These are phyloP conservation scores for Nectriaceae sp. DNA, from an alignment of 2,329 filamentous ascomycete species.

Conservation along the genomic window DNA sequence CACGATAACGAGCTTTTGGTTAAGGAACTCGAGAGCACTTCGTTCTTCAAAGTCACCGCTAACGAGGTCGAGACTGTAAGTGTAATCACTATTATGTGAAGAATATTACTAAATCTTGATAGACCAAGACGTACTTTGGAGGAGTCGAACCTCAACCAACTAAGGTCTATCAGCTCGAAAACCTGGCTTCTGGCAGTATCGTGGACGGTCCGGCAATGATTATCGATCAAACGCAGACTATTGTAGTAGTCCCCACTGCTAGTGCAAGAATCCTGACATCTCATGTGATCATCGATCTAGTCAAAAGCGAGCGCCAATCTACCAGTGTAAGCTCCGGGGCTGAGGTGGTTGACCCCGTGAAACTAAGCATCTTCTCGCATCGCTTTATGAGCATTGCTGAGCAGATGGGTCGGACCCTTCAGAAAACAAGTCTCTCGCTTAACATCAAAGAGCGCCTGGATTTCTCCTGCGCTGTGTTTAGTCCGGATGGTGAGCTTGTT, in stretches of 20 bases:
- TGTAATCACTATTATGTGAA: too few relatives aligned
- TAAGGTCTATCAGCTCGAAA: slow-evolving; percentile 12
- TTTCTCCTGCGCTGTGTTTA: slow-evolving; percentile 77
- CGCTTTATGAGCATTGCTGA: slow-evolving; percentile 81
- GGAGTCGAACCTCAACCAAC: not conserved
- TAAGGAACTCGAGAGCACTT: not conserved
- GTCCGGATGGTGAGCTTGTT: slow-evolving; percentile 69
- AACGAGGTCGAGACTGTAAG: not conserved
- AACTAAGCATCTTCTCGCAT: slow-evolving; percentile 73
- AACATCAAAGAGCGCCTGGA: slow-evolving; percentile 81
- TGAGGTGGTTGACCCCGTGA: slow-evolving; percentile 63
- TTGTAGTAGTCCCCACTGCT: slow-evolving; percentile 58
- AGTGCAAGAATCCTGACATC: slow-evolving; percentile 30
- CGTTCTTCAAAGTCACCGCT: not conserved
- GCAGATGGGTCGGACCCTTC: slow-evolving; percentile 74
- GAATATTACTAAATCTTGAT: too few relatives aligned
- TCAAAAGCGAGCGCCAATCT: not conserved
- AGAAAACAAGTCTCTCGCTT: slow-evolving; percentile 73
- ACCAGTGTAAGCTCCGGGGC: slow-evolving; percentile 28
- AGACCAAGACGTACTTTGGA: too few relatives aligned
- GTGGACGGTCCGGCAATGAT: slow-evolving; percentile 64
- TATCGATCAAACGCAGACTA: slow-evolving; percentile 71
- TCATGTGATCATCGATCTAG: slow-evolving; percentile 22
- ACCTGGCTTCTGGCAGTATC: slow-evolving; percentile 3
- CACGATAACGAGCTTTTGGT: not conserved